Evolutionary conservation across 148 eudicot species (phyloP), one percentile per base, ranked within the genome.

Genomic region (Rhododendron kiyosumense): DNA sequence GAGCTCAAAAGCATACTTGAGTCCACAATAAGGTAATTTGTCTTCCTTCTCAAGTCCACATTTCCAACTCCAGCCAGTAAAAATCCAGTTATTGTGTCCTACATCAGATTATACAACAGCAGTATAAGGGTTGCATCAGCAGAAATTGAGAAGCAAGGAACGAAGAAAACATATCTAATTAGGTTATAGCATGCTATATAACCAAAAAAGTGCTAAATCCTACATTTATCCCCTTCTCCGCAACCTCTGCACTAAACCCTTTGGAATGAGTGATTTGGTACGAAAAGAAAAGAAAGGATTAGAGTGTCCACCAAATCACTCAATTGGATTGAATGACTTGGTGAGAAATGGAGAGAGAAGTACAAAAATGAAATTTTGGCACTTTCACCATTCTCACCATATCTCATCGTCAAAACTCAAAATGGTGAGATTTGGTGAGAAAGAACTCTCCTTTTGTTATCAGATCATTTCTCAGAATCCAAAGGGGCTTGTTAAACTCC

Each of bases 81-180:
- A 85, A 96, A 91, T 79, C 99, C 99, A 83, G 99, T 96, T n/a
- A 96, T 87, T 36, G 99, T 95, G 85, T 96, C 99, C 99, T 96
- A 83, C 89, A 91, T 82, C 41, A 88, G 85, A 91, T 26, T 75
- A n/a, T 41, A 49, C 14, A 57, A 57, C 73, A 65, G 45, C 41
- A 77, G 36, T 45, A 51, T 18, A 30, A 43, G 20, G 3, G 30
- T 36, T 2, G 41, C 12, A 7, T 79, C 49, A 43, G 34, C 49
- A 82, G 84, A 82, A 45, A 81, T 81, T 69, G 11, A 51, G 13
- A 81, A 80, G 45, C 3, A 71, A 30, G 38, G 76, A 71, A 71
- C 15, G 0, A 14, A 71, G 20, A 71, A 15, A 71, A 71, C 38
- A 30, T 30, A 71, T 71, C 38, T 30, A 14, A 71, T 71, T 1